Evolutionary conservation across 805 yeast genomes (phyloP), one percentile per base, ranked within the genome.

Genomic region (Ogataea populi-albae): DNA sequence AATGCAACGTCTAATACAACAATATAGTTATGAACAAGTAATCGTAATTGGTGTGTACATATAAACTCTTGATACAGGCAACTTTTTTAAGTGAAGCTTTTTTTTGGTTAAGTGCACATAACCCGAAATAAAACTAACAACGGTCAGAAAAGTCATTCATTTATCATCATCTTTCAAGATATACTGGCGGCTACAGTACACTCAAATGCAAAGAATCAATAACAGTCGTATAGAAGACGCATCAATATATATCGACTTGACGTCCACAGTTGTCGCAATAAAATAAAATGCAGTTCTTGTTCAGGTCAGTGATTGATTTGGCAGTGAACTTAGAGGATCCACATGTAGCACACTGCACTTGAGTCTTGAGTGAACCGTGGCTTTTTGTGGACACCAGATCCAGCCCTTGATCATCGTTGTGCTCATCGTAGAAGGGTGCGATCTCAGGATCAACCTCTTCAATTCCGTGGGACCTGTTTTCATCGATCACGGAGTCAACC

Each of bases 211-310:
- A n/a, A n/a, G n/a, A n/a, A n/a, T n/a, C n/a, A n/a, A n/a, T n/a
- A n/a, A n/a, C n/a, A n/a, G n/a, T n/a, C n/a, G n/a, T n/a, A n/a
- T n/a, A n/a, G n/a, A n/a, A n/a, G n/a, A n/a, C n/a, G n/a, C n/a
- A n/a, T n/a, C n/a, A 32, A 12, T 23, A 23, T 10, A 30, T 31
- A 29, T 43, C 47, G 2, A 41, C 45, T 17, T 41, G 36, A n/a
- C 40, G 45, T 6, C 61, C 60, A 41, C 63, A 58, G 5, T 43
- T 34, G 28, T 54, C 52, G 35, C 63, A 58, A 31, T 35, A 52
- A 30, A 58, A 58, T 6, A 30, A 34, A 23, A 58, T 51, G 9
- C 33, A 23, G 25, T 47, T 48, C 8, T 41, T 40, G 16, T 27
- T 17, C 3, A 43, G 30, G 9, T 40, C 42, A 15, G 36, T 41